Evolutionary conservation across 148 eudicot genomes (phyloP).

Genomic region (Cornus suecica): DNA sequence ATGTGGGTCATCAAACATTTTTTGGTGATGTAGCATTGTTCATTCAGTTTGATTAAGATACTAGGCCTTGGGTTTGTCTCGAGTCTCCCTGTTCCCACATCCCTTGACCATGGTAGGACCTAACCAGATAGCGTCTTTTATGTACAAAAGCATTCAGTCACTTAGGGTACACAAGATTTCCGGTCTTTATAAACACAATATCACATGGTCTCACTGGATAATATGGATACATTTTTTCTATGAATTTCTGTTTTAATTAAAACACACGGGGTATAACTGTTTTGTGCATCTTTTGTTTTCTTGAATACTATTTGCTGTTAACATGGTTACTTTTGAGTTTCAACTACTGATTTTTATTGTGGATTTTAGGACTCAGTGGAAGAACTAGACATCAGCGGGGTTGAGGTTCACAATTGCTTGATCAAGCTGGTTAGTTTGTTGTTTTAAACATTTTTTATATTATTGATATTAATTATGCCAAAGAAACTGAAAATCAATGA

Average conservation of each 20-base stretch:
- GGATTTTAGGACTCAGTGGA: constrained; percentile 11
- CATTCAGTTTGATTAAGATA: too few relatives aligned
- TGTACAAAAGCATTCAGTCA: too few relatives aligned
- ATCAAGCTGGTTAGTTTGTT: constrained; percentile 41
- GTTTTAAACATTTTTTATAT: background rate
- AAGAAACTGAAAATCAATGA: background rate
- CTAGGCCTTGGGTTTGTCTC: too few relatives aligned
- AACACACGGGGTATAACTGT: background rate
- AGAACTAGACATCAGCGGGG: constrained; percentile 13
- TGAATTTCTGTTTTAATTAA: background rate
- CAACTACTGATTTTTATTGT: constrained; percentile 7
- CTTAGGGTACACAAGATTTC: background rate
- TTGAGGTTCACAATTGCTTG: constrained; percentile 29
- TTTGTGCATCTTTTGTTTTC: background rate
- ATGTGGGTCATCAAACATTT: too few relatives aligned
- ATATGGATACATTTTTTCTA: background rate
- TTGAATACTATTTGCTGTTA: background rate
- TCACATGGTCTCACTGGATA: background rate
- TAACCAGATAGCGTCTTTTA: too few relatives aligned
- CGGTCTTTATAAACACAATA: background rate
- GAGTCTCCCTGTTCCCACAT: too few relatives aligned
- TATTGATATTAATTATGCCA: background rate
- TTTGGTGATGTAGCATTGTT: too few relatives aligned
- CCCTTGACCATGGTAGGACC: too few relatives aligned
- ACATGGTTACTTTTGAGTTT: background rate